phyloP scores from a whole-genome alignment of 208 protist species.

The Angomonas deanei region DNA sequence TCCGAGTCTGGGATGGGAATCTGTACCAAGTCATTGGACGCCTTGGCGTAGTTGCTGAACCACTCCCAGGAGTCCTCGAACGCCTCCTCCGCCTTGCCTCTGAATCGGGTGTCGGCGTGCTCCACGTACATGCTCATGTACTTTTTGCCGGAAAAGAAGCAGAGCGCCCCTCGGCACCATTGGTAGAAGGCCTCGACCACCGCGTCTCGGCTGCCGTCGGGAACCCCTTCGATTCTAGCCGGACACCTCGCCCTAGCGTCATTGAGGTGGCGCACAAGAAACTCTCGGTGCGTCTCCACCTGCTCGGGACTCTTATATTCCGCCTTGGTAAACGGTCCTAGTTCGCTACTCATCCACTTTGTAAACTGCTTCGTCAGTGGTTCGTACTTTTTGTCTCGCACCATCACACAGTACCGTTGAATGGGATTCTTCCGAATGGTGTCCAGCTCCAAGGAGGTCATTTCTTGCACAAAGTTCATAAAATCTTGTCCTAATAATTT shows the following conservation, averaged over 20 bases:
- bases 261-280: slow-evolving; percentile 63
- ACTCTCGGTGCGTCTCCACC: slow-evolving; percentile 72
- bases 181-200: slow-evolving; percentile 78
- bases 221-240: slow-evolving; percentile 55
- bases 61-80: slow-evolving; percentile 85
- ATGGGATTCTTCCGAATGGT: slow-evolving; percentile 84
- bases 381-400: slow-evolving; percentile 75
- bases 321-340: slow-evolving; percentile 58
- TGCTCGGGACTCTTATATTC: slow-evolving; percentile 71
- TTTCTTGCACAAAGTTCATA: slow-evolving; percentile 89
- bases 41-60: slow-evolving; percentile 78
- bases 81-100: slow-evolving; percentile 61
- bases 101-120: slow-evolving; percentile 72
- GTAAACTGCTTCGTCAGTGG: slow-evolving; percentile 70
- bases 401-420: slow-evolving; percentile 74
- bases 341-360: slow-evolving; percentile 82
- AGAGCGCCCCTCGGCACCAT: slow-evolving; percentile 81
- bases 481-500: slow-evolving; percentile 81
- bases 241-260: slow-evolving; percentile 56
- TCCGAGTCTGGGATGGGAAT: slow-evolving; percentile 82
- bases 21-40: slow-evolving; percentile 68
- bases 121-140: slow-evolving; percentile 64
- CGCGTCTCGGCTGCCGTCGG: slow-evolving; percentile 52
- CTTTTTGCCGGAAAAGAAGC: slow-evolving; percentile 69
- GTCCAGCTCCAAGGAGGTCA: slow-evolving; percentile 83